Percentiles rank a stretch among this genome's conserved stretches.
These are phyloP conservation scores for Heritiera littoralis DNA, from an alignment of 345 rosid genomes.

Conservation along the genomic window DNA sequence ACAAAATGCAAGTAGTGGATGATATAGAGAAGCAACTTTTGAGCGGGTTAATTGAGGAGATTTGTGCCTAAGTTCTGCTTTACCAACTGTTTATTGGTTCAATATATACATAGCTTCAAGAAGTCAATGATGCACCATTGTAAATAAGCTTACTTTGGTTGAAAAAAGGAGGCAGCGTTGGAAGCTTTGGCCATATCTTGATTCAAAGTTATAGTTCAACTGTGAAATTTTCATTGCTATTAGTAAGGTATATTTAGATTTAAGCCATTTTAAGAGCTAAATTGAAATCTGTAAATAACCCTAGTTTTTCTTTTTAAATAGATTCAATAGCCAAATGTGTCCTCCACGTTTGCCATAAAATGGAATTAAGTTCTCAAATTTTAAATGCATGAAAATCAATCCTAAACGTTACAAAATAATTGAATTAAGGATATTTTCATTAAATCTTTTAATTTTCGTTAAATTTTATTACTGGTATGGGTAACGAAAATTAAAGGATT, in stretches of 20 bases:
- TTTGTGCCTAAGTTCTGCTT: slow-evolving; percentile 23
- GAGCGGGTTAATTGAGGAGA: slow-evolving; percentile 61
- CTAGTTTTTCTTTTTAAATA: background rate
- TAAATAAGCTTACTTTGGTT: slow-evolving; percentile 22
- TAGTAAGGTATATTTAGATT: background rate
- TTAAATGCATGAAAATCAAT: too few relatives aligned
- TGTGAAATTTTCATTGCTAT: background rate
- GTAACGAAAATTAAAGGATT: too few relatives aligned
- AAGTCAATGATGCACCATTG: slow-evolving; percentile 17
- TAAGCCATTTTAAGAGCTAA: background rate
- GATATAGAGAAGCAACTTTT: slow-evolving; percentile 62
- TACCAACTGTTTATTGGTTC: background rate
- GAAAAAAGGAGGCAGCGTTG: background rate
- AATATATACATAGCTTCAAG: background rate
- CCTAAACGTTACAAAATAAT: too few relatives aligned
- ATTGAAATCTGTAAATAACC: background rate
- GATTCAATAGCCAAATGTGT: too few relatives aligned
- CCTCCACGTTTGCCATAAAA: too few relatives aligned
- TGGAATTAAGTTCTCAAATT: too few relatives aligned
- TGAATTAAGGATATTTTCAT: too few relatives aligned
- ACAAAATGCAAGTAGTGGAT: slow-evolving; percentile 51
- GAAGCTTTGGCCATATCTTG: background rate
- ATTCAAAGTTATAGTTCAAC: background rate
- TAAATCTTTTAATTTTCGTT: too few relatives aligned
- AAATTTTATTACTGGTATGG: too few relatives aligned